Evolutionary conservation across 2,329 filamentous ascomycete species (phyloP).

Genomic region (Sarocladium kiliense): DNA sequence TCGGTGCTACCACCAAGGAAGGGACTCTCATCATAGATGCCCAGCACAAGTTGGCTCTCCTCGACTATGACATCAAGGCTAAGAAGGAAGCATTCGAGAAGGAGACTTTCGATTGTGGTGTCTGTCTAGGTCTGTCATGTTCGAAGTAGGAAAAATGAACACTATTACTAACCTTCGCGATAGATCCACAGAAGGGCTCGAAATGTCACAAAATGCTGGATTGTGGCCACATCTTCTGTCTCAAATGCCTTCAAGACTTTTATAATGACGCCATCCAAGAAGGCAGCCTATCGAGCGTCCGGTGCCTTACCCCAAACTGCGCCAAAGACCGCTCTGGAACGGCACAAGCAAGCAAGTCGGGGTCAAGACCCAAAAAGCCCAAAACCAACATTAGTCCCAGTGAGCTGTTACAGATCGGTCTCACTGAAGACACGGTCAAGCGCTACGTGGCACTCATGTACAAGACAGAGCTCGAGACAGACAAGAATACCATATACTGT

Average conservation of each 20-base stretch:
- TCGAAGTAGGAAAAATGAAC: not conserved
- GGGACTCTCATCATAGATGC: conserved; percentile 47
- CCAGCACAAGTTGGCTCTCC: conserved; percentile 61
- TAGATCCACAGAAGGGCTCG: conserved; percentile 82
- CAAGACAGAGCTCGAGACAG: conserved; percentile 85
- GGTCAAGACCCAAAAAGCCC: conserved; percentile 41
- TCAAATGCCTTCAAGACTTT: conserved; percentile 80
- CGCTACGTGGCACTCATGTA: conserved; percentile 88
- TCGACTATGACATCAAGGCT: conserved; percentile 74
- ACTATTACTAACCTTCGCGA: not conserved
- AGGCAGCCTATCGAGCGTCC: conserved; percentile 73
- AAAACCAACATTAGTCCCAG: conserved; percentile 72
- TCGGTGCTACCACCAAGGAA: conserved; percentile 47
- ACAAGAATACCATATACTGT: conserved; percentile 89
- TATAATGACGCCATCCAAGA: conserved; percentile 85
- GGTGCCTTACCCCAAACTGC: conserved; percentile 76
- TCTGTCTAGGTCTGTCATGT: conserved; percentile 60
- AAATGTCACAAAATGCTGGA: conserved; percentile 76
- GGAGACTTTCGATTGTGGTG: conserved; percentile 80
- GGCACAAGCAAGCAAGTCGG: conserved; percentile 16
- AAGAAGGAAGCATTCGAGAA: conserved; percentile 72
- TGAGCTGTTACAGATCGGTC: conserved; percentile 74
- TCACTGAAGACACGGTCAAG: conserved; percentile 67
- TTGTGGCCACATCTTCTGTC: conserved; percentile 89
- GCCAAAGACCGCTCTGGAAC: conserved; percentile 52